These are phyloP conservation scores for Ceratocystis huliohia DNA, from an alignment of 2,329 filamentous ascomycete species.

Conservation along the genomic window DNA sequence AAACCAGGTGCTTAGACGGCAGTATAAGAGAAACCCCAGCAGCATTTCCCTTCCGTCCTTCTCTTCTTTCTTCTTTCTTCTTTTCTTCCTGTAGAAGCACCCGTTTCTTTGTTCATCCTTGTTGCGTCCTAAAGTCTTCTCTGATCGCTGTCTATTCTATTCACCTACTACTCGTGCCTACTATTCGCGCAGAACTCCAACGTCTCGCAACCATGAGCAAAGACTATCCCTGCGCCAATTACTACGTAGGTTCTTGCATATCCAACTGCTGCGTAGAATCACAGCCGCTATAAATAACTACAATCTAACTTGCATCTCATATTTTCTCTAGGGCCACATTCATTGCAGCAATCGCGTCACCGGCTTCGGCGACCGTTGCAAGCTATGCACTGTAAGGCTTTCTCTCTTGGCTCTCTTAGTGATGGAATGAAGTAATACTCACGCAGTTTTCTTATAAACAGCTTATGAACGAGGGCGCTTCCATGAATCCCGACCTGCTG, in stretches of 20 bases:
- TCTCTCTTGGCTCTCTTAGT: background rate
- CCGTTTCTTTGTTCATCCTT: background rate
- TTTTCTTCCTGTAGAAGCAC: too few species aligned
- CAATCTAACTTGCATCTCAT: background rate
- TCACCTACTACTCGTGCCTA: background rate
- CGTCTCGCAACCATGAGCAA: constrained; percentile 21
- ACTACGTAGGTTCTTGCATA: constrained; percentile 25
- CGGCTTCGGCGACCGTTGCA: constrained; percentile 27
- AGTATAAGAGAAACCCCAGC: background rate
- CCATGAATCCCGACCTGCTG: constrained; percentile 13
- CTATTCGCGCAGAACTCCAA: background rate
- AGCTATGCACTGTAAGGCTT: constrained; percentile 25
- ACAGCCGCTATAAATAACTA: background rate
- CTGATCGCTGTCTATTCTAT: background rate
- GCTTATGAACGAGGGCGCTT: constrained; percentile 16
- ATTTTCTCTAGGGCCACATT: constrained; percentile 24
- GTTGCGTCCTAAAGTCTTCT: too few species aligned
- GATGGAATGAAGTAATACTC: too few species aligned
- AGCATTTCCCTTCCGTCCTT: too few species aligned
- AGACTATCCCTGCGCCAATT: constrained; percentile 28
- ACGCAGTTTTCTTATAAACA: background rate
- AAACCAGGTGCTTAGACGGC: background rate
- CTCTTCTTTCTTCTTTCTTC: background rate
- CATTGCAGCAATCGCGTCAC: constrained; percentile 27
- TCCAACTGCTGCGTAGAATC: background rate